Evolutionary conservation across 2,329 filamentous ascomycete genomes (phyloP).

Genomic region (Dendrostoma leiphaemia): DNA sequence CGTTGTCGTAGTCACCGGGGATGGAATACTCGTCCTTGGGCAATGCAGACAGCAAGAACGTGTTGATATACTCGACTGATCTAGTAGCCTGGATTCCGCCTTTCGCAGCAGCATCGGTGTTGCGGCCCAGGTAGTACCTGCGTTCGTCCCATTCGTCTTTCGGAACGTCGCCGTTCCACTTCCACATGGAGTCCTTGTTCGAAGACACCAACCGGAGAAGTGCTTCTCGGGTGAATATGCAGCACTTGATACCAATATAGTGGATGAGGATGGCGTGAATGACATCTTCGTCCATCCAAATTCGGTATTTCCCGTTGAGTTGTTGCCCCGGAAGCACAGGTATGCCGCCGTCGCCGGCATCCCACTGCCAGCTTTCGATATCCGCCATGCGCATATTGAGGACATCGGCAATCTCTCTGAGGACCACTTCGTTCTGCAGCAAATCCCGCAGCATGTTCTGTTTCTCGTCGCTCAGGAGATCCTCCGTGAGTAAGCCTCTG

Average conservation of each 20-base stretch:
- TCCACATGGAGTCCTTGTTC: background rate
- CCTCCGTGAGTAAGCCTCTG: conserved; percentile 36
- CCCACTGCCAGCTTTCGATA: conserved; percentile 41
- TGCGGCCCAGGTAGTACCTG: background rate
- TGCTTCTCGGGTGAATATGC: conserved; percentile 15
- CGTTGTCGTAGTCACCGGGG: conserved; percentile 24
- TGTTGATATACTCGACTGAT: conserved; percentile 23
- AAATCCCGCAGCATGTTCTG: conserved; percentile 37
- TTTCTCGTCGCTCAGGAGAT: conserved; percentile 42
- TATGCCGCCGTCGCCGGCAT: conserved; percentile 35
- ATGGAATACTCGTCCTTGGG: conserved; percentile 28
- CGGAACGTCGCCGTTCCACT: background rate
- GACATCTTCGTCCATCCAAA: conserved; percentile 45
- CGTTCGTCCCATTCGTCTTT: background rate
- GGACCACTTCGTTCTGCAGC: conserved; percentile 34
- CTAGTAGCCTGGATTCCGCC: background rate
- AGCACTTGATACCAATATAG: conserved; percentile 37
- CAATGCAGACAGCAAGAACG: conserved; percentile 36
- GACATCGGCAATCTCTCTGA: conserved; percentile 41
- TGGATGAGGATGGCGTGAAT: conserved; percentile 44
- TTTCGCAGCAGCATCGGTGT: background rate
- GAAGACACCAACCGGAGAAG: background rate
- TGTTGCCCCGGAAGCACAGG: conserved; percentile 40
- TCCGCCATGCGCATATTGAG: conserved; percentile 41
- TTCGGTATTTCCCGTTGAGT: conserved; percentile 42